A percentile compares a stretch with the other conserved stretches of the same genome.
These are phyloP conservation scores for Talaromyces sp. DNA, from an alignment of 2,329 filamentous ascomycete genomes.

Conservation along the genomic window DNA sequence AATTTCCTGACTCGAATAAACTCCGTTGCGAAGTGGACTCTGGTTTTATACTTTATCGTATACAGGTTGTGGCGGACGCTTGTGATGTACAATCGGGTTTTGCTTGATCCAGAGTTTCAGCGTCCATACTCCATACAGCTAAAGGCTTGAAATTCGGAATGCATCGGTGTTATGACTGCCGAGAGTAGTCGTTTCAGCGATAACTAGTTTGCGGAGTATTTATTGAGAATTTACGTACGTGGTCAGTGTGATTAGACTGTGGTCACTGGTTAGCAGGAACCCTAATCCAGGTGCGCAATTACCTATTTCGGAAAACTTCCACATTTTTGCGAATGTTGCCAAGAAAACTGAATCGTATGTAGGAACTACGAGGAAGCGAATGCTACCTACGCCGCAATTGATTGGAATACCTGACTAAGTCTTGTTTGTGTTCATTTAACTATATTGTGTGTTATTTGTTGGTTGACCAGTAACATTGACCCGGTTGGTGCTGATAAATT, in stretches of 20 bases:
- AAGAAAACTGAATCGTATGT: neutral
- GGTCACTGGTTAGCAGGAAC: neutral
- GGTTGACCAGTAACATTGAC: slow-evolving; percentile 1
- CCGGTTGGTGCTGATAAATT: neutral
- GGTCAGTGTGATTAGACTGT: neutral
- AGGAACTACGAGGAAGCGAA: neutral
- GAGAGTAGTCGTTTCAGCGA: neutral
- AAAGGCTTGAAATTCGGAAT: neutral
- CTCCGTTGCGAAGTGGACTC: neutral
- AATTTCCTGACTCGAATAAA: neutral
- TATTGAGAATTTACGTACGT: neutral
- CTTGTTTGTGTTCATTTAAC: neutral
- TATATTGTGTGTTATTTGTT: neutral
- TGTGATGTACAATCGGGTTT: neutral
- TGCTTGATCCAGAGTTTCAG: neutral
- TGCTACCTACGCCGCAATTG: neutral
- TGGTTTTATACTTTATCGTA: neutral
- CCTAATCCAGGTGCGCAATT: slow-evolving; percentile 5
- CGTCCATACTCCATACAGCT: neutral
- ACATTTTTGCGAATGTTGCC: neutral
- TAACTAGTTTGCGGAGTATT: neutral
- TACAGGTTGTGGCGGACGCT: neutral
- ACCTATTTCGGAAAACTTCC: neutral
- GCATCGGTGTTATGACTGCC: neutral
- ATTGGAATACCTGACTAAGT: neutral